phyloP scores from a whole-genome alignment of 257 asterid genomes.

The Plectranthus barbatus region DNA sequence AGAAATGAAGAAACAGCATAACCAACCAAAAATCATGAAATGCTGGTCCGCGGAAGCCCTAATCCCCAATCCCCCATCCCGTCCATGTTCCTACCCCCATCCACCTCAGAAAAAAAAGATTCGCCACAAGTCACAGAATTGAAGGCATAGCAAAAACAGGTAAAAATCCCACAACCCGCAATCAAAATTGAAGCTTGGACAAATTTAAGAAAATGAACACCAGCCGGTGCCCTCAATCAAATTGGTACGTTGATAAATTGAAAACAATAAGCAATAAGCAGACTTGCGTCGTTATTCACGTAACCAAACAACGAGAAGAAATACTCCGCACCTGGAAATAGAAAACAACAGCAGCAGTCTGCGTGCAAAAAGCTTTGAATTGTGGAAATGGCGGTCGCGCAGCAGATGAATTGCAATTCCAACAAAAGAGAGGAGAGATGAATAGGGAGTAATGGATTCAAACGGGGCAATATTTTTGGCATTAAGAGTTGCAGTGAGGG shows the following conservation, averaged over 20 bases:
- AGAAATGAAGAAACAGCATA: background rate
- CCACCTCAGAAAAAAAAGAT: no score
- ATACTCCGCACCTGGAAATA: slow-evolving; percentile 20
- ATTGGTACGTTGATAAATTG: background rate
- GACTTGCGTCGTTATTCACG: slow-evolving; percentile 9
- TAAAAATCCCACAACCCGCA: background rate
- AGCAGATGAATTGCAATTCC: slow-evolving; percentile 8
- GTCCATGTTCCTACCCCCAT: slow-evolving; percentile 14
- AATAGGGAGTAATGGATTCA: background rate
- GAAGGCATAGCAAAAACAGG: background rate
- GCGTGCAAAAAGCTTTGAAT: slow-evolving; percentile 26
- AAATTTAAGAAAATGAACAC: background rate
- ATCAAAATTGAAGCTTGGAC: slow-evolving; percentile 10
- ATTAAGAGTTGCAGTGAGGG: slow-evolving; percentile 4
- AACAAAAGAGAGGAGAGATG: background rate
- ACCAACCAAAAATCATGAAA: slow-evolving; percentile 11
- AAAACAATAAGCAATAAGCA: background rate
- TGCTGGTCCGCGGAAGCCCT: slow-evolving; percentile 29
- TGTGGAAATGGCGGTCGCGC: slow-evolving; percentile 34
- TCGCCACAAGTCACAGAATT: background rate
- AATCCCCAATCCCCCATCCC: slow-evolving; percentile 23
- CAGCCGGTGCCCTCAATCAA: slow-evolving; percentile 13
- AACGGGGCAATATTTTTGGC: slow-evolving; percentile 10
- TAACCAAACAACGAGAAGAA: background rate
- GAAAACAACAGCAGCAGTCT: background rate